Evolutionary conservation across 768 basidiomycete genomes (phyloP).

Genomic region (Tulasnella sp.): DNA sequence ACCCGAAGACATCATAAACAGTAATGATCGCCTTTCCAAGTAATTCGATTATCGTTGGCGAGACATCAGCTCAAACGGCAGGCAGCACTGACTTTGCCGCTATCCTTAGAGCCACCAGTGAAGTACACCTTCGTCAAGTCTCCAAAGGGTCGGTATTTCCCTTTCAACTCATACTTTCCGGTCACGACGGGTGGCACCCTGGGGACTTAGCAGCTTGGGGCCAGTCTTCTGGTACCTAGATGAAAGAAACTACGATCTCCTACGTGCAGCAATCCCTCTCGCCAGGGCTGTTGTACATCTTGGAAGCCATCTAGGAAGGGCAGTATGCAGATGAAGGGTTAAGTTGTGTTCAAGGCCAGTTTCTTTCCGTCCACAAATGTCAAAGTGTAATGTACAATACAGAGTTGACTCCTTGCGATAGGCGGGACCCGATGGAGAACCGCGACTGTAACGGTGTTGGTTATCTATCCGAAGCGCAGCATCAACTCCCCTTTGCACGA

Average conservation of each 20-base stretch:
- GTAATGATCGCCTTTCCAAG: background rate
- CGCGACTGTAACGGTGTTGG: no score
- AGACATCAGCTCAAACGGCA: background rate
- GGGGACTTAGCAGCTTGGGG: no score
- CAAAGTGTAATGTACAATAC: no score
- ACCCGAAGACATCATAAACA: slow-evolving; percentile 1
- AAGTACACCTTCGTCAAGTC: background rate
- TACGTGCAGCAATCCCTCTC: background rate
- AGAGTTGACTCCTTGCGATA: no score
- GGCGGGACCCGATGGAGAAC: no score
- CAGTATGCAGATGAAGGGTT: no score
- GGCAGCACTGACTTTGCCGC: background rate
- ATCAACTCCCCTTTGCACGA: no score
- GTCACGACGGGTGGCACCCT: background rate
- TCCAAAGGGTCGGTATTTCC: background rate
- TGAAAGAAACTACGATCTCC: background rate
- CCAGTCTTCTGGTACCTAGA: background rate
- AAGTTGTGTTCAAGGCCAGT: no score
- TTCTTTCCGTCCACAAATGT: no score
- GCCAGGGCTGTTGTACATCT: no score
- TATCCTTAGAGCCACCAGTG: background rate
- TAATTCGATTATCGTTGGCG: background rate
- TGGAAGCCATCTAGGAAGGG: no score
- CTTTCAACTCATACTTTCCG: background rate
- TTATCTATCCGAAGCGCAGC: no score